phyloP scores from a whole-genome alignment of 495 filamentous ascomycete genomes.

The Rostrohypoxylon terebratum region DNA sequence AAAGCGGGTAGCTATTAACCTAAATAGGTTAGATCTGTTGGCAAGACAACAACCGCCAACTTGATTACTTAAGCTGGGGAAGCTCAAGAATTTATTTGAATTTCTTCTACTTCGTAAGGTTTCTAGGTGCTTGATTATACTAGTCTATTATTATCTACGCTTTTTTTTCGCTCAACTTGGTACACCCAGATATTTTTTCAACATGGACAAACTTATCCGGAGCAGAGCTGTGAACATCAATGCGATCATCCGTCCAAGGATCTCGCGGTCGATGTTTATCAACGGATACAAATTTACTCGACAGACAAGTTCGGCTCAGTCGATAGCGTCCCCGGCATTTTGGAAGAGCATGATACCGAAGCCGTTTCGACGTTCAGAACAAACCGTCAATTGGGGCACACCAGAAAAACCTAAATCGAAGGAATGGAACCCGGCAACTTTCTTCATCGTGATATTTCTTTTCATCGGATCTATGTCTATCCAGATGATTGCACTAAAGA shows the following conservation, averaged over 20 bases:
- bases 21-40: background rate
- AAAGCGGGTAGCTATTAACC: background rate
- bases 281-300: conserved; percentile 25
- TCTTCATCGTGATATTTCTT: conserved; percentile 90
- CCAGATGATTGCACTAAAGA: conserved; percentile 84
- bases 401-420: conserved; percentile 63
- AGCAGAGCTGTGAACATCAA: conserved; percentile 29
- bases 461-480: conserved; percentile 95
- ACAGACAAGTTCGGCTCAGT: conserved; percentile 57
- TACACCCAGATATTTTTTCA: background rate
- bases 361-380: conserved; percentile 49
- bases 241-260: background rate
- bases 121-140: background rate
- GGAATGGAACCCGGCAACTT: conserved; percentile 92
- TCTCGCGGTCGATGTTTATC: conserved; percentile 1
- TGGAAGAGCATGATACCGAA: conserved; percentile 77
- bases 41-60: background rate
- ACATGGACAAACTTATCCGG: conserved; percentile 41
- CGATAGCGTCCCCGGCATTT: conserved; percentile 72
- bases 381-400: conserved; percentile 33
- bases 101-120: background rate
- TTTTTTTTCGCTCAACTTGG: background rate
- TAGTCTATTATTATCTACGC: background rate
- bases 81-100: background rate
- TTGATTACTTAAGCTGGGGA: background rate